Base-by-base conservation (phyloP, 148 eudicot genomes). In the Cornus suecica region DNA sequence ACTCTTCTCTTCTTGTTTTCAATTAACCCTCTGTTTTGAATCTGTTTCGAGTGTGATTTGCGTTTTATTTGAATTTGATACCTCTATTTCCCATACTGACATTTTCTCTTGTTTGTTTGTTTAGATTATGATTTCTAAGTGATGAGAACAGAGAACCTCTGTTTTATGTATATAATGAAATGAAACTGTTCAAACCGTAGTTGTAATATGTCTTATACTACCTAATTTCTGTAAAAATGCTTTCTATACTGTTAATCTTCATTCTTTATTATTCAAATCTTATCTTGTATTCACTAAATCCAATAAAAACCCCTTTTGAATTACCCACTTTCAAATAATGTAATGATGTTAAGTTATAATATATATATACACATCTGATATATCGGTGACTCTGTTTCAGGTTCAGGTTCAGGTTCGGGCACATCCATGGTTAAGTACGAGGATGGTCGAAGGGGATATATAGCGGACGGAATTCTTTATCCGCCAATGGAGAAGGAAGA, bases 371-470 rank as follows among this genome's bases (percentile, higher is more conserved):
- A 2, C 51, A 45, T 45, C 51, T n/a, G 25, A n/a, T 42, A 41
- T 41, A 9, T 48, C 60, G 81, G 77, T 8, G 77, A 79, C 51
- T 80, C 83, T 23, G 45, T 10, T 69, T 79, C 84, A 69, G 79
- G 84, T 64, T 71, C 84, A 30, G n/a, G n/a, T n/a, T n/a, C n/a
- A n/a, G n/a, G n/a, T n/a, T n/a, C n/a, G n/a, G n/a, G n/a, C n/a
- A 72, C 73, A 29, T 64, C 81, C 37, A 67, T 84, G 75, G 81
- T 74, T 25, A 78, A 75, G 26, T 77, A 71, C 30, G 83, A 80
- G 37, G 74, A 77, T 48, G 8, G 42, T 20, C 76, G 42, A 70
- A 67, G 61, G 29, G 65, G 80, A 68, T 74, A 42, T n/a, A 30
- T 42, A n/a, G 66, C 28, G n/a, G 62, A 8, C 4, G 71, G 42